These are phyloP conservation scores for Rhytidiadelphus loreus DNA, from an alignment of 225 moss, liverwort and hornwort species.

Conservation along the genomic window DNA sequence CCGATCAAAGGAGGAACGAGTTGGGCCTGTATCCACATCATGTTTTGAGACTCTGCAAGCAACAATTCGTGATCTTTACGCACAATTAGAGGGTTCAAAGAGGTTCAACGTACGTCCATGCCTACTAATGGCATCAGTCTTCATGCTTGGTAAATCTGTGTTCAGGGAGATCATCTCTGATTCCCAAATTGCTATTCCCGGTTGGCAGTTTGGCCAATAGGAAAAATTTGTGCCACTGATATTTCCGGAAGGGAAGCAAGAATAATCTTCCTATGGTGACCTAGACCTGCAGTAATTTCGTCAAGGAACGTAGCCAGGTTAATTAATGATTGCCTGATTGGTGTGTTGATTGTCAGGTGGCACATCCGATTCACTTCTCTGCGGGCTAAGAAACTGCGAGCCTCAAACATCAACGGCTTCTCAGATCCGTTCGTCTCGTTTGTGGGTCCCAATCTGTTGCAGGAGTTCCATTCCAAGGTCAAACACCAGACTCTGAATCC, in stretches of 20 bases:
- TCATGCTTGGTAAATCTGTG: background rate
- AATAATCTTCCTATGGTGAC: background rate
- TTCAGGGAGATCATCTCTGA: background rate
- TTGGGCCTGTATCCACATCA: background rate
- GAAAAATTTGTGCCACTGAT: background rate
- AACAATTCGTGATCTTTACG: background rate
- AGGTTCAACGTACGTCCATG: background rate
- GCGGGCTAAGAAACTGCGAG: constrained; percentile 87
- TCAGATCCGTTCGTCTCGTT: constrained; percentile 96
- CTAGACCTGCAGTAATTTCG: background rate
- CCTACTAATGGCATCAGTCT: background rate
- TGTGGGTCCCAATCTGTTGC: constrained; percentile 84
- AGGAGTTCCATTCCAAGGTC: constrained; percentile 83
- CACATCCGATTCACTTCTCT: constrained; percentile 82
- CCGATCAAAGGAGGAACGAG: background rate
- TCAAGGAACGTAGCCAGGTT: background rate
- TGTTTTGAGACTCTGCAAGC: background rate
- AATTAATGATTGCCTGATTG: background rate
- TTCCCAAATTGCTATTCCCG: background rate
- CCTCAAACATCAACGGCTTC: constrained; percentile 93
- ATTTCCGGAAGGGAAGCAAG: background rate
- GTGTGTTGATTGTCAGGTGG: constrained; percentile 33
- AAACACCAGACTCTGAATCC: constrained; percentile 94
- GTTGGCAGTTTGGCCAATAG: background rate
- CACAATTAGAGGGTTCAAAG: background rate